These are phyloP conservation scores for Candolleomyces aberdarensis DNA, from an alignment of 768 basidiomycete genomes.

Conservation along the genomic window DNA sequence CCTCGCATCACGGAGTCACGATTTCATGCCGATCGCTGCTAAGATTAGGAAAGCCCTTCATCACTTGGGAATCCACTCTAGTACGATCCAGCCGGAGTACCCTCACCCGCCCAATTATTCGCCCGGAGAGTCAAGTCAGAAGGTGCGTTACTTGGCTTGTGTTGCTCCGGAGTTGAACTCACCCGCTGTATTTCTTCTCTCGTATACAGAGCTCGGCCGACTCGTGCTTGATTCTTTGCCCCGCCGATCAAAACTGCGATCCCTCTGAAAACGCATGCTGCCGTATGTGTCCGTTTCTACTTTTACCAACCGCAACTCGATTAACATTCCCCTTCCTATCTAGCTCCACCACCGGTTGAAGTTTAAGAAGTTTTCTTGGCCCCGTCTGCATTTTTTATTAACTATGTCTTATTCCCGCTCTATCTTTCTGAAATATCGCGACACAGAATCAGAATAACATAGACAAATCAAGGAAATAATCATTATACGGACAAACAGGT, in stretches of 20 bases:
- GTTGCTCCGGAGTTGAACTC: neutral
- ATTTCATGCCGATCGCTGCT: constrained; percentile 89
- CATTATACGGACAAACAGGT: too few relatives aligned
- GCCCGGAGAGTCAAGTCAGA: constrained; percentile 31
- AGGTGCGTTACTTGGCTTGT: neutral
- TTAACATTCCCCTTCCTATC: constrained; percentile 3
- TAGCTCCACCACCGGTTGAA: constrained; percentile 45
- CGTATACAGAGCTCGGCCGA: constrained; percentile 46
- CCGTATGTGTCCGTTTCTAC: constrained; percentile 48
- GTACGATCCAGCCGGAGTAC: constrained; percentile 93
- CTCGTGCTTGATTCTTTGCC: constrained; percentile 71
- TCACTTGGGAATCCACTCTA: constrained; percentile 89
- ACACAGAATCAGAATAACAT: too few relatives aligned
- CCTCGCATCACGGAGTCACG: constrained; percentile 70
- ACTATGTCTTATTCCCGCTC: neutral
- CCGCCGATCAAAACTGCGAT: constrained; percentile 63
- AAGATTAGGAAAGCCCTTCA: constrained; percentile 85
- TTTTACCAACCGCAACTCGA: neutral
- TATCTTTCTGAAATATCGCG: neutral
- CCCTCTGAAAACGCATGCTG: constrained; percentile 74
- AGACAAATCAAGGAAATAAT: too few relatives aligned
- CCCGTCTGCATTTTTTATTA: neutral
- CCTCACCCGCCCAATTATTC: constrained; percentile 31
- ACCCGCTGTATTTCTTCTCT: neutral
- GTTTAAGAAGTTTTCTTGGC: constrained; percentile 29